Evolutionary conservation across 2,329 filamentous ascomycete genomes (phyloP).

Genomic region (Immersiporthe knoxdaviesiana): DNA sequence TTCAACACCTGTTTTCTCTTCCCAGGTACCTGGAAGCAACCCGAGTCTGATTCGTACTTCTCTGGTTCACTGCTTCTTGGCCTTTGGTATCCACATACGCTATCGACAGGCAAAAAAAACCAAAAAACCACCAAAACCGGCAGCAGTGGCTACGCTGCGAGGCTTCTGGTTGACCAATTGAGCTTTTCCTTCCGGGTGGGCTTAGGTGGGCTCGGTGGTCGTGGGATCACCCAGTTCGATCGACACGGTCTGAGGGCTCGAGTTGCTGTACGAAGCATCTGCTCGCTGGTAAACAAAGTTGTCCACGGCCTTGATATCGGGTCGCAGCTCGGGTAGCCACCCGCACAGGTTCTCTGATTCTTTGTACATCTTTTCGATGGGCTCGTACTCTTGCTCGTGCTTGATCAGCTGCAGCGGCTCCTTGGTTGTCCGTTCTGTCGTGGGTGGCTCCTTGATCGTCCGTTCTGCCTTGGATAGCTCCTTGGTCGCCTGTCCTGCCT

Average conservation of each 20-base stretch:
- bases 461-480: constrained; percentile 36
- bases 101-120: neutral
- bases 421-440: constrained; percentile 29
- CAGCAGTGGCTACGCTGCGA: neutral
- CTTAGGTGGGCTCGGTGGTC: constrained; percentile 50
- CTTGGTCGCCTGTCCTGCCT: constrained; percentile 30
- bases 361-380: constrained; percentile 35
- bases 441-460: constrained; percentile 43
- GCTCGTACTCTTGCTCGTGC: constrained; percentile 32
- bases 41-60: neutral
- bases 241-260: constrained; percentile 29
- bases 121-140: neutral
- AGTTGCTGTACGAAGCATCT: constrained; percentile 24
- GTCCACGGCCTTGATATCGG: constrained; percentile 33
- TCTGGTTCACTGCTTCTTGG: neutral
- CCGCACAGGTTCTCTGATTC: constrained; percentile 20
- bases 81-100: neutral
- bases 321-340: constrained; percentile 34
- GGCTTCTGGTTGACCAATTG: constrained; percentile 41
- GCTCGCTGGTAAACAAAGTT: constrained; percentile 21
- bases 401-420: constrained; percentile 34
- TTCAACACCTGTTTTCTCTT: neutral
- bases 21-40: neutral
- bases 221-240: constrained; percentile 22
- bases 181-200: constrained; percentile 46